These are phyloP conservation scores for Zygotorulaspora florentina DNA, from an alignment of 805 yeast genomes.

Conservation along the genomic window DNA sequence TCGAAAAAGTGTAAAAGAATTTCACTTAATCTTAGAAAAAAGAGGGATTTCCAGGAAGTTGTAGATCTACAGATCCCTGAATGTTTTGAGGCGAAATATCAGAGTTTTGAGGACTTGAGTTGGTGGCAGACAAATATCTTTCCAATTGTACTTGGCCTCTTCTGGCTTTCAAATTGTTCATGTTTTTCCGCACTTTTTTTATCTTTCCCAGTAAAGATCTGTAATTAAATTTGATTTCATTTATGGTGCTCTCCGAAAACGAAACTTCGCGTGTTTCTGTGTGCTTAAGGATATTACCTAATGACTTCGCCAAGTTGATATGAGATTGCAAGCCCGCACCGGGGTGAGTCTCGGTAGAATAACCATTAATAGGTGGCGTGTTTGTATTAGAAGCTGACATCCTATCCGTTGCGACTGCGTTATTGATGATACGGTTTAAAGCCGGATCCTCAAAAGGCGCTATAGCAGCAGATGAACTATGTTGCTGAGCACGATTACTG, in stretches of 20 bases:
- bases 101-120: slow-evolving; percentile 8
- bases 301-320: slow-evolving; percentile 32
- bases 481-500: slow-evolving; percentile 2
- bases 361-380: slow-evolving; percentile 6
- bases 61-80: slow-evolving; percentile 11
- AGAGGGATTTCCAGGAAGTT: slow-evolving; percentile 10
- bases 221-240: slow-evolving; percentile 28
- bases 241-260: slow-evolving; percentile 26
- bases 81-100: slow-evolving; percentile 11
- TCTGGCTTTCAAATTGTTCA: slow-evolving; percentile 10
- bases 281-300: slow-evolving; percentile 30
- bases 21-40: slow-evolving; percentile 8
- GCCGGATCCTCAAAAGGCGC: slow-evolving; percentile 19
- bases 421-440: slow-evolving; percentile 14
- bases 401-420: slow-evolving; percentile 12
- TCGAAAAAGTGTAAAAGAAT: neutral
- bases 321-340: slow-evolving; percentile 23
- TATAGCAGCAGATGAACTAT: slow-evolving; percentile 8
- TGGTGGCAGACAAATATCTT: slow-evolving; percentile 9
- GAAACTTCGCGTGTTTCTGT: slow-evolving; percentile 28
- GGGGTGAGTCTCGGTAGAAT: slow-evolving; percentile 6
- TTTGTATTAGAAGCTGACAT: slow-evolving; percentile 1
- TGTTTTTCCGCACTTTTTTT: slow-evolving; percentile 19
- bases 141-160: slow-evolving; percentile 17
- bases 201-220: slow-evolving; percentile 24